A percentile compares a stretch with the other conserved stretches of the same genome.
Conservation (phyloP, 2,329 filamentous ascomycete genomes). For the Stemphylium beticola region DNA sequence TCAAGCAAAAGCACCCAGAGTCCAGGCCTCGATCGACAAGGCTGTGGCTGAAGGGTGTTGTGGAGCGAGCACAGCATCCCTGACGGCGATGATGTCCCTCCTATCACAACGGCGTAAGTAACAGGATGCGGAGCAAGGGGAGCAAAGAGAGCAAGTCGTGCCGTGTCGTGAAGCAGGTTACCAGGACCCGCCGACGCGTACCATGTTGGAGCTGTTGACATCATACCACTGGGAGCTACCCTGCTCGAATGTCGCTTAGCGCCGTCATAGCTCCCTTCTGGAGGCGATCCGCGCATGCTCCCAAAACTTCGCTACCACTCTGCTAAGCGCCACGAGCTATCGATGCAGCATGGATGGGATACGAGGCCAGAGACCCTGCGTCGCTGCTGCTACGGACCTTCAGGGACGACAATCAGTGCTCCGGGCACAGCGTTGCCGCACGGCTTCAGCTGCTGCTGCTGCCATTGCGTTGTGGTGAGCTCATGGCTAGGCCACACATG, state of each 20-base stretch:
- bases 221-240: constrained; percentile 12
- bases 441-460: background rate
- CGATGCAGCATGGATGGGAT: background rate
- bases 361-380: constrained; percentile 16
- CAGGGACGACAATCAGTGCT: constrained; percentile 7
- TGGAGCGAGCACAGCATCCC: constrained; percentile 26
- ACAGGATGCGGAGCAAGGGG: constrained; percentile 32
- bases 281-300: constrained; percentile 16
- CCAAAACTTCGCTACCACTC: constrained; percentile 14
- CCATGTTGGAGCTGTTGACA: constrained; percentile 7
- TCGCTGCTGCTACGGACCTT: constrained; percentile 1
- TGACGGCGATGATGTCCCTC: constrained; percentile 21
- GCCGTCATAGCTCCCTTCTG: constrained; percentile 13
- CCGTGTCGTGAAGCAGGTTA: constrained; percentile 15
- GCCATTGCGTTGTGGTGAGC: constrained; percentile 1
- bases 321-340: constrained; percentile 5
- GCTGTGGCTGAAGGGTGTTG: constrained; percentile 28
- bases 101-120: constrained; percentile 27
- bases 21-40: constrained; percentile 39
- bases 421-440: constrained; percentile 6
- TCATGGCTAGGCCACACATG: background rate
- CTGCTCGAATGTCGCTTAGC: constrained; percentile 21
- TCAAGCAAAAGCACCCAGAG: constrained; percentile 17
- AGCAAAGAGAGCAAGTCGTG: constrained; percentile 24
- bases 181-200: constrained; percentile 7